These are phyloP conservation scores for Mortierella alpina DNA, from an alignment of 192 early-diverging fungal genomes.

Conservation along the genomic window DNA sequence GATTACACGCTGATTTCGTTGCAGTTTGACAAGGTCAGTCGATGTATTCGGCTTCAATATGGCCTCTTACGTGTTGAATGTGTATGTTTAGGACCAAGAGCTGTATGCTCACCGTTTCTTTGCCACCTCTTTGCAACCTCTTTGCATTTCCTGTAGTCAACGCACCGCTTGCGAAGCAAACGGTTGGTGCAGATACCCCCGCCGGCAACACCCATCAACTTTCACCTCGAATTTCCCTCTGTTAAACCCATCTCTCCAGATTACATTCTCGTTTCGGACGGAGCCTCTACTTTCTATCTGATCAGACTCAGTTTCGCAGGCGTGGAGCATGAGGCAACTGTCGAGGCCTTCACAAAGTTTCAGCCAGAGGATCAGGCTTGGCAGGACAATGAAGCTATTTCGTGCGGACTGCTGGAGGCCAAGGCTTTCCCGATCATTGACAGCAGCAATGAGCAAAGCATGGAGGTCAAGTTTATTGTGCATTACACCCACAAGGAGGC, in stretches of 20 bases:
- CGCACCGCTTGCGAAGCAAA: slow-evolving; percentile 34
- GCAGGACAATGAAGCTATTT: background rate
- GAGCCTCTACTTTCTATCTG: slow-evolving; percentile 31
- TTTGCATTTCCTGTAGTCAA: background rate
- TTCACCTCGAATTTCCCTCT: slow-evolving; percentile 35
- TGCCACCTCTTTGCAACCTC: background rate
- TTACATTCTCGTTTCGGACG: slow-evolving; percentile 42
- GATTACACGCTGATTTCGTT: slow-evolving; percentile 47
- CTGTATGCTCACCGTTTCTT: background rate
- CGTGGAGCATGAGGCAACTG: slow-evolving; percentile 22
- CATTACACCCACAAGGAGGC: slow-evolving; percentile 26
- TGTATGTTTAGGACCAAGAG: background rate
- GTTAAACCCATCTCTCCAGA: slow-evolving; percentile 41
- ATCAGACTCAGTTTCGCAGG: slow-evolving; percentile 13
- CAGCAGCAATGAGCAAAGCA: background rate
- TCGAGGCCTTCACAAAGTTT: slow-evolving; percentile 21
- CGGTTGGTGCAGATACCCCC: slow-evolving; percentile 23
- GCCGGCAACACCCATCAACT: slow-evolving; percentile 19
- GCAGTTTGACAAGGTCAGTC: slow-evolving; percentile 50
- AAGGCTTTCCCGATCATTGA: slow-evolving; percentile 31
- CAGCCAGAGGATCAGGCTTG: slow-evolving; percentile 2
- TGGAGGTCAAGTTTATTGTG: slow-evolving; percentile 35
- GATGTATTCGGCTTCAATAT: background rate
- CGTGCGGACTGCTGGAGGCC: slow-evolving; percentile 39
- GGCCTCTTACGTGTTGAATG: background rate